phyloP scores from a whole-genome alignment of 2,329 filamentous ascomycete genomes.

The Botryotinia calthae region DNA sequence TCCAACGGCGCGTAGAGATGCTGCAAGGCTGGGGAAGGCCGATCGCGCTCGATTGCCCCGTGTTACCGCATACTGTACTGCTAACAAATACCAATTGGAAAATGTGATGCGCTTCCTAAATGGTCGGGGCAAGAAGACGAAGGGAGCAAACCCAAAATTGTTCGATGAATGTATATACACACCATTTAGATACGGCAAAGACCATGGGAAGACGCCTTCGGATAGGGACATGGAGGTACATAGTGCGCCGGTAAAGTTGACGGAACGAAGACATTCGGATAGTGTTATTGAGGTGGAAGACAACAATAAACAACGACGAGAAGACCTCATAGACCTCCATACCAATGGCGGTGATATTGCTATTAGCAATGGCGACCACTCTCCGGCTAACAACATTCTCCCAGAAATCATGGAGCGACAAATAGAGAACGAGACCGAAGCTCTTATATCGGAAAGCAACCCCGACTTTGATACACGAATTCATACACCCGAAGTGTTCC shows the following conservation, averaged over 20 bases:
- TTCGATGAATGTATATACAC: slow-evolving; percentile 99
- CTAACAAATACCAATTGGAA: slow-evolving; percentile 87
- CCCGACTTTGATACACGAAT: slow-evolving; percentile 83
- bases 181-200: slow-evolving; percentile 75
- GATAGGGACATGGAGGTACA: slow-evolving; percentile 32
- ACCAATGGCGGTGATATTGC: slow-evolving; percentile 38
- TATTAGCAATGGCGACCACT: slow-evolving; percentile 37
- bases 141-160: slow-evolving; percentile 77
- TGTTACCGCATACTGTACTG: slow-evolving; percentile 95
- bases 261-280: slow-evolving; percentile 72
- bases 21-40: slow-evolving; percentile 87
- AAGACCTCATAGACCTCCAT: slow-evolving; percentile 63
- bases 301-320: slow-evolving; percentile 52
- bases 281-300: slow-evolving; percentile 68
- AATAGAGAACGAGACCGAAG: slow-evolving; percentile 41
- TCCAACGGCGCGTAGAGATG: slow-evolving; percentile 86
- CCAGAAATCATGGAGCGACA: slow-evolving; percentile 34
- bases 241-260: slow-evolving; percentile 42
- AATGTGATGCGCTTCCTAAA: slow-evolving; percentile 89
- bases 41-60: slow-evolving; percentile 83
- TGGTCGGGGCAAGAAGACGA: slow-evolving; percentile 68
- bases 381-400: slow-evolving; percentile 24
- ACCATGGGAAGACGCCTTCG: slow-evolving; percentile 36
- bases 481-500: slow-evolving; percentile 89
- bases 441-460: slow-evolving; percentile 40